Evolutionary conservation across 2,329 filamentous ascomycete species (phyloP).

Genomic region (Talaromyces sp.): DNA sequence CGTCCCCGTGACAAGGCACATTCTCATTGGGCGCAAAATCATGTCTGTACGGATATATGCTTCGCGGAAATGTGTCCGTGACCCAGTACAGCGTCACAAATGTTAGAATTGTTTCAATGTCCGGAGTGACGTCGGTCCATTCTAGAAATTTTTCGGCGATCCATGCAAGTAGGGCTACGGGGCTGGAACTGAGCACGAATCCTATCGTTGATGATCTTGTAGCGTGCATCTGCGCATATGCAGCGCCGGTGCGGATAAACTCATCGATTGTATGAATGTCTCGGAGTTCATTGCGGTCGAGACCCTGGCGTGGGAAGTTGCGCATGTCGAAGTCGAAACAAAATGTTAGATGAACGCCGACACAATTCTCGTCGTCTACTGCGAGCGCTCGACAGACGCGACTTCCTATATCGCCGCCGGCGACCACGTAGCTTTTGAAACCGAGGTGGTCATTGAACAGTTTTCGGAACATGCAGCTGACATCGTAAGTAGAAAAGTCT

Average conservation of each 20-base stretch:
- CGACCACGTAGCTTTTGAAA: constrained; percentile 51
- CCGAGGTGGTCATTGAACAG: constrained; percentile 51
- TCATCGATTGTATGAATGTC: background rate
- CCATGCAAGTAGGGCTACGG: constrained; percentile 13
- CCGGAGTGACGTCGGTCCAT: constrained; percentile 34
- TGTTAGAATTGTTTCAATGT: constrained; percentile 33
- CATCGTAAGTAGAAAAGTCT: constrained; percentile 41
- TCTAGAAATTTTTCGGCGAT: constrained; percentile 38
- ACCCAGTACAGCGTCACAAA: constrained; percentile 38
- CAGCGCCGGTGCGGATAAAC: constrained; percentile 3
- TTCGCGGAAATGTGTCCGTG: constrained; percentile 34
- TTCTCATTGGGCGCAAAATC: constrained; percentile 8
- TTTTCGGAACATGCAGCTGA: constrained; percentile 47
- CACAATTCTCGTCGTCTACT: constrained; percentile 44
- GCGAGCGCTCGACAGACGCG: constrained; percentile 44
- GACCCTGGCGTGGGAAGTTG: background rate
- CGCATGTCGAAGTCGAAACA: constrained; percentile 11
- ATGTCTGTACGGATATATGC: constrained; percentile 30
- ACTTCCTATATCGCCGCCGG: constrained; percentile 57
- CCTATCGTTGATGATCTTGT: constrained; percentile 12
- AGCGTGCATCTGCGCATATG: constrained; percentile 9
- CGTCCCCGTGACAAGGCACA: constrained; percentile 9
- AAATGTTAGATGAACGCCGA: constrained; percentile 38
- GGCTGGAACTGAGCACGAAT: constrained; percentile 9
- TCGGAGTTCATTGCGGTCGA: background rate